A percentile compares a stretch with the other conserved stretches of the same genome.
Conservation (phyloP, 2,329 filamentous ascomycete genomes). For the Penicillium paneum region DNA sequence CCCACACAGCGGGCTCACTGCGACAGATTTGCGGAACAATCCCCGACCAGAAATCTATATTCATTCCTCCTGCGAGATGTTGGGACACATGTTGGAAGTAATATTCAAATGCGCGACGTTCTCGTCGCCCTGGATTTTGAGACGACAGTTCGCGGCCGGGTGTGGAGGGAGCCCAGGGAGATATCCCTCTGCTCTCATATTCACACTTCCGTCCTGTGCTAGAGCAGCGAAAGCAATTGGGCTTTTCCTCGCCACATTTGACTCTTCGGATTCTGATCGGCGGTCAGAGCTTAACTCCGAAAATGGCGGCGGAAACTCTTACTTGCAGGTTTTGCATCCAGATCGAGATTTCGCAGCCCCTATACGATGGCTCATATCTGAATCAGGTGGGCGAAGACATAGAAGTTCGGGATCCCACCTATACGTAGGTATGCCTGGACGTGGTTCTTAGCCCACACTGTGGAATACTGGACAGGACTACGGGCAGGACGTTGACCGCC, state of each 20-base stretch:
- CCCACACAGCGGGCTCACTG: constrained; percentile 25
- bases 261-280: constrained; percentile 18
- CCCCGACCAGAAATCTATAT: constrained; percentile 22
- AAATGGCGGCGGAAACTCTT: not conserved
- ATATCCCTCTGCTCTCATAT: constrained; percentile 6
- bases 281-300: not conserved
- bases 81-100: constrained; percentile 21
- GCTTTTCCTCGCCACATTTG: constrained; percentile 28
- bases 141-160: not conserved
- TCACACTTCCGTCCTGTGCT: constrained; percentile 21
- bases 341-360: constrained; percentile 12
- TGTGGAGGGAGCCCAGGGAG: not conserved
- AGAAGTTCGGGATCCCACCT: not conserved
- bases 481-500: not conserved
- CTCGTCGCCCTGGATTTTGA: constrained; percentile 9
- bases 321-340: constrained; percentile 23
- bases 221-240: constrained; percentile 18
- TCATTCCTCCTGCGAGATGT: constrained; percentile 13
- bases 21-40: constrained; percentile 22
- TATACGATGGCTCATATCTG: constrained; percentile 3
- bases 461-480: too few relatives aligned
- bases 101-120: constrained; percentile 27
- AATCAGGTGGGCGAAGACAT: not conserved
- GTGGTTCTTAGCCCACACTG: too few relatives aligned
- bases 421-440: too few relatives aligned